Evolutionary conservation across 352 stramenopile species (phyloP).

Genomic region (Globisporangium viniferum): DNA sequence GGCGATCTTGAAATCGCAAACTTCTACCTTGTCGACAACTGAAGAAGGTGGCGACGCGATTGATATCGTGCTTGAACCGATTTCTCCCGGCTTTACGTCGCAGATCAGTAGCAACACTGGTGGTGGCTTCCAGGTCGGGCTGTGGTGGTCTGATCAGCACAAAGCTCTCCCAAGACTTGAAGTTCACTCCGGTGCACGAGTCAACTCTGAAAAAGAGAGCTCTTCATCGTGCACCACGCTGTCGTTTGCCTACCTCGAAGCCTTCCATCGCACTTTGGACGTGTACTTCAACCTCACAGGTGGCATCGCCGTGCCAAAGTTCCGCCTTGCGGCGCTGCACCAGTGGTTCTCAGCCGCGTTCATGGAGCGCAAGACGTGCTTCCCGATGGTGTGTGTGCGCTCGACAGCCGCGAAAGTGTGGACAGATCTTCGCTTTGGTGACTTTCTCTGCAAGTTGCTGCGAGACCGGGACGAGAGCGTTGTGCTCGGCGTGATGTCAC

Average conservation of each 20-base stretch:
- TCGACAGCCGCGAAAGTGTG: slow-evolving; percentile 26
- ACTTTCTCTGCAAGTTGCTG: slow-evolving; percentile 25
- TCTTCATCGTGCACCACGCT: background rate
- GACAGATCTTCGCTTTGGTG: slow-evolving; percentile 24
- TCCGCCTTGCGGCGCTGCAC: slow-evolving; percentile 35
- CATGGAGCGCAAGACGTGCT: slow-evolving; percentile 27
- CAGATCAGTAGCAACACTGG: background rate
- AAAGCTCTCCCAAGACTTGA: slow-evolving; percentile 3
- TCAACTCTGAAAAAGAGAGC: background rate
- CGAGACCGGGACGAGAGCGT: slow-evolving; percentile 38
- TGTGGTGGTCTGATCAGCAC: slow-evolving; percentile 7
- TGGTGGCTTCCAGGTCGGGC: background rate
- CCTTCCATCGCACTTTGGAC: slow-evolving; percentile 32
- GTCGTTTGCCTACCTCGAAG: slow-evolving; percentile 19
- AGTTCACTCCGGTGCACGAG: background rate
- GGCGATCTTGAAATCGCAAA: slow-evolving; percentile 1
- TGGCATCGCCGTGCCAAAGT: slow-evolving; percentile 32
- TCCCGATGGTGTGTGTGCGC: slow-evolving; percentile 27
- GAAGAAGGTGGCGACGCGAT: background rate
- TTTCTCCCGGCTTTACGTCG: background rate
- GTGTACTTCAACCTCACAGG: slow-evolving; percentile 40
- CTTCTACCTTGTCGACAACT: too few relatives aligned
- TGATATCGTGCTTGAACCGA: background rate
- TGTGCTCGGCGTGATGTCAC: slow-evolving; percentile 27
- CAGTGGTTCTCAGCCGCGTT: slow-evolving; percentile 29